Evolutionary conservation across 306 rosid species (phyloP), one percentile per base, ranked within the genome.

Genomic region (Malus sylvestris): DNA sequence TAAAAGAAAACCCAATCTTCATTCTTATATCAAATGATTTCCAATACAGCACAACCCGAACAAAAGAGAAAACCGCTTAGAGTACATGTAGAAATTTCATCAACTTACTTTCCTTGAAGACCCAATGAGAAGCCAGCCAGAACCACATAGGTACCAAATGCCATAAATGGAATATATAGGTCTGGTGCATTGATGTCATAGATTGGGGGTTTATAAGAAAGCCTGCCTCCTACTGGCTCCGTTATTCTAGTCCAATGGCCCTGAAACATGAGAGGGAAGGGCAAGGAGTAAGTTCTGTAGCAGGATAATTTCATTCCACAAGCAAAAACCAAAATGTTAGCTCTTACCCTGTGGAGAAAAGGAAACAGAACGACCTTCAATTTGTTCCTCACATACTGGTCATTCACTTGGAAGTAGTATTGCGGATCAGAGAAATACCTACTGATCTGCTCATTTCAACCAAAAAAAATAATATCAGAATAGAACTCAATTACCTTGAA

Each of bases 181-280:
- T 95, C 99, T 32, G 99, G 99, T 49, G 99, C 99, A 74, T 95
- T 95, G 78, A 95, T 95, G 77, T 95, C 99, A 84, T 89, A 92
- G 62, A 95, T 80, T 44, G 97, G 99, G 60, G 99, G 97, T 79
- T 91, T 95, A 83, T 95, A 95, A 32, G 97, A 90, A 1, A 95
- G 93, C 78, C 99, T 87, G 72, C 99, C 99, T 58, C 99, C 99
- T 1, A 92, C 97, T 62, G 99, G 99, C 82, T 95, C 97, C 25
- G 97, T 90, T 69, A 95, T 91, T 76, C 99, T 79, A 53, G 99
- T 95, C 99, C 99, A 95, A 73, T 95, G 97, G 61, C 99, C 99
- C 99, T 95, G 85, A 80, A 80, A 65, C 59, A 67, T 80, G 67
- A 79, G 57, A 81, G 75, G 58, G 30, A 3, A 32, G 30, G 60